Evolutionary conservation across 331 rosid species (phyloP), one percentile per base, ranked within the genome.

Genomic region (Prunus yedoensis): DNA sequence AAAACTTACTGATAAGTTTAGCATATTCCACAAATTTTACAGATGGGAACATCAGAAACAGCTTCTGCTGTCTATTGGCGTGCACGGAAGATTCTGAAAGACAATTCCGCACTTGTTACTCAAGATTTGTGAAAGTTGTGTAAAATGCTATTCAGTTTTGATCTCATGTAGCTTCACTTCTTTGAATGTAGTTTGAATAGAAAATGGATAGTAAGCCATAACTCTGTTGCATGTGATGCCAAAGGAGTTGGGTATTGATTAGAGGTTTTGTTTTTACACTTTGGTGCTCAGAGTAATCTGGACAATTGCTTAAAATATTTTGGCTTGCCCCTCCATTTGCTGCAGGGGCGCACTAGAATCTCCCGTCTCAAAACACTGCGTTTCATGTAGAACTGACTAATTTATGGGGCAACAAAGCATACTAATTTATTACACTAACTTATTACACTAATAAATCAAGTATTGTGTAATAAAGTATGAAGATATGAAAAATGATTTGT

Each of bases 21-120:
- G 15, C 52, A 58, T 11, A 63, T 73, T 67, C 64, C 38, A 11
- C 68, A 25, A 43, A 18, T 80, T 50, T 66, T 84, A 76, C 97
- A 94, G 99, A 83, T 90, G 88, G 97, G 97, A 74, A 87, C 96
- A 66, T 89, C 99, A 7, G 91, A 88, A 70, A 86, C 87, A 27
- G 92, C 97, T 8, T 80, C 84, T 73, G 89, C 87, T 5, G 80
- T 92, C 47, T 61, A 71, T 76, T 94, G 96, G 92, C 91, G 95
- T 23, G 94, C 96, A 5, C 87, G 85, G 74, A 94, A 76, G 86
- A 77, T 78, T 45, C 87, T 94, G 20, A 85, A 88, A 85, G 97
- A 92, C 82, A 62, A 86, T 43, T 66, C 84, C 46, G 91, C 83
- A 41, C 81, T 90, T 78, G 62, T 76, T 27, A 72, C 83, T n/a